phyloP scores from a whole-genome alignment of 805 yeast genomes.

The Wickerhamiella nectarea region DNA sequence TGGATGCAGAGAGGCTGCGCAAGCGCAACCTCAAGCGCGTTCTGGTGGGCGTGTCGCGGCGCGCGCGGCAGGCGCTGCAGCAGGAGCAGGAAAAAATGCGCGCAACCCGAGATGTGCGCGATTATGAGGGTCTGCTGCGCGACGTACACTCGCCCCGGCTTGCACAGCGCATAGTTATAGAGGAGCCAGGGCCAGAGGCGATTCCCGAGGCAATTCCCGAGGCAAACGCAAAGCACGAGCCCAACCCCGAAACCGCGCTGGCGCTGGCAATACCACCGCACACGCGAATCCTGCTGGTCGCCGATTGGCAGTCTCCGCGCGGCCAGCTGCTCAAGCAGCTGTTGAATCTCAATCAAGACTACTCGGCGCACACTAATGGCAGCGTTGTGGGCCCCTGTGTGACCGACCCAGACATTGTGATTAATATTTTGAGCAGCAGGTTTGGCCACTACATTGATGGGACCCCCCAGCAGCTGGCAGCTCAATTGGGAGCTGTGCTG shows the following conservation, averaged over 20 bases:
- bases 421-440: not conserved
- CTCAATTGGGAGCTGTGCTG: not conserved
- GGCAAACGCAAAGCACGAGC: too few relatives aligned
- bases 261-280: not conserved
- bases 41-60: not conserved
- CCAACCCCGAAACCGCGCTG: not conserved
- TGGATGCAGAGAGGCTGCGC: not conserved
- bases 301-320: constrained; percentile 2
- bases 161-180: not conserved
- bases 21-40: not conserved
- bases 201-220: too few relatives aligned
- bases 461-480: not conserved
- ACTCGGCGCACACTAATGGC: not conserved
- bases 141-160: not conserved
- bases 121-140: not conserved
- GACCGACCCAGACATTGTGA: not conserved
- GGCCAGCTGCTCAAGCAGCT: not conserved
- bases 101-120: not conserved
- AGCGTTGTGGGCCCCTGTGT: not conserved
- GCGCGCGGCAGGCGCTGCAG: not conserved
- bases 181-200: too few relatives aligned
- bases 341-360: not conserved
- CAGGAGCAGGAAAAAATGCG: not conserved
- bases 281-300: not conserved
- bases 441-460: not conserved